Evolutionary conservation across 768 basidiomycete species (phyloP), one percentile per base, ranked within the genome.

Genomic region (Suillus brevipes): DNA sequence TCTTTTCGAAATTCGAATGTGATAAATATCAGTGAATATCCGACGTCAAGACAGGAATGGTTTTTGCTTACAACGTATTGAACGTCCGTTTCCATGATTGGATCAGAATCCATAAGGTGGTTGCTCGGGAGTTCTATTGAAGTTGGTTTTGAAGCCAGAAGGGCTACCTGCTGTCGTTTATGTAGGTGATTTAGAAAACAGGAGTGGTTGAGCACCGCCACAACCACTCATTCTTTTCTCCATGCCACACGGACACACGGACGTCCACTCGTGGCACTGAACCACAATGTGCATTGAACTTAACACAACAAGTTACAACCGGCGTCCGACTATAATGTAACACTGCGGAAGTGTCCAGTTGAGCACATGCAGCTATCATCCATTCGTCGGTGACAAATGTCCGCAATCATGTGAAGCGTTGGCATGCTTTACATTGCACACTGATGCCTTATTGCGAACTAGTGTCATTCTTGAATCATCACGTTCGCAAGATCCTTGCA

Each of bases 61-160:
- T 18, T 58, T 9, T 58, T 40, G 57, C 57, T 58, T 40, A 58
- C 57, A 40, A 58, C 23, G 16, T 38, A 58, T 38, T 38, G 56
- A 38, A 57, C n/a, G 23, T 38, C 37, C 37, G 9, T 57, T 10
- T 58, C 37, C 4, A 25, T 38, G 23, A 14, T 40, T 18, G 38
- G 37, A 25, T 40, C 37, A 6, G 57, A 40, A 40, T 37, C 9
- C 8, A 25, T 18, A 38, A 13, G 8, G 23, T 23, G 2, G 56
- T 38, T 38, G 37, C 16, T 52, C 13, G 4, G 28, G 2, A 28
- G 25, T 28, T 52, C 14, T 18, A 28, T 3, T 18, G 50, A 31
- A 52, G 50, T 50, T 28, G 14, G 23, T 6, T 25, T 50, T 50
- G 49, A 28, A 50, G 49, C 14, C 14, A 50, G 49, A 50, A 14